phyloP scores from a whole-genome alignment of 2,329 filamentous ascomycete genomes.

The Monosporascus sp. region DNA sequence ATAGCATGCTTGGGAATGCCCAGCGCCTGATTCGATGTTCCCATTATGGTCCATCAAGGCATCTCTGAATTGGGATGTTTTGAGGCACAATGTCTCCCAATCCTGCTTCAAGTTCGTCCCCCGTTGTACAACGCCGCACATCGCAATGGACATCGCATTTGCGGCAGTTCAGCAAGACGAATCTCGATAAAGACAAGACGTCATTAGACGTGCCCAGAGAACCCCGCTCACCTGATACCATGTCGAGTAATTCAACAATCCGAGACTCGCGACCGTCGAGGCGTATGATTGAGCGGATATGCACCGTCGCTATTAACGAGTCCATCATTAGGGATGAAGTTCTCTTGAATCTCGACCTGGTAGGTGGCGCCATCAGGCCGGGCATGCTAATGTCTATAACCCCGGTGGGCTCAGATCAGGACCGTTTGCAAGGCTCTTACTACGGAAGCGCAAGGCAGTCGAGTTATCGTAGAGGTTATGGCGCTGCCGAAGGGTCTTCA shows the following conservation, averaged over 20 bases:
- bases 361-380: slow-evolving; percentile 57
- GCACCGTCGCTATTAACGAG: slow-evolving; percentile 61
- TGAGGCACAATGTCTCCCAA: slow-evolving; percentile 25
- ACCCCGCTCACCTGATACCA: slow-evolving; percentile 41
- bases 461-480: slow-evolving; percentile 18
- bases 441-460: slow-evolving; percentile 22
- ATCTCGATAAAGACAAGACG: slow-evolving; percentile 38
- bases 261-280: slow-evolving; percentile 26
- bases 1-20: too few species aligned
- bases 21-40: too few species aligned
- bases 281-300: slow-evolving; percentile 38
- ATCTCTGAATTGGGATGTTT: slow-evolving; percentile 17
- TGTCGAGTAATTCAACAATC: slow-evolving; percentile 46
- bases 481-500: slow-evolving; percentile 17
- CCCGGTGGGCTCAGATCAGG: slow-evolving; percentile 49
- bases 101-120: slow-evolving; percentile 18
- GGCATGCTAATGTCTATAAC: slow-evolving; percentile 71
- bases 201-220: not conserved
- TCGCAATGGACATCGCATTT: slow-evolving; percentile 47
- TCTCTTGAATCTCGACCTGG: slow-evolving; percentile 68
- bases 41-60: slow-evolving; percentile 5
- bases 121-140: slow-evolving; percentile 40
- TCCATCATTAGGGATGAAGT: slow-evolving; percentile 73
- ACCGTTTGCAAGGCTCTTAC: slow-evolving; percentile 26
- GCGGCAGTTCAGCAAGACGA: slow-evolving; percentile 45